These are phyloP conservation scores for Apiotrichum gracile DNA, from an alignment of 1,284 basidiomycete species.

Conservation along the genomic window DNA sequence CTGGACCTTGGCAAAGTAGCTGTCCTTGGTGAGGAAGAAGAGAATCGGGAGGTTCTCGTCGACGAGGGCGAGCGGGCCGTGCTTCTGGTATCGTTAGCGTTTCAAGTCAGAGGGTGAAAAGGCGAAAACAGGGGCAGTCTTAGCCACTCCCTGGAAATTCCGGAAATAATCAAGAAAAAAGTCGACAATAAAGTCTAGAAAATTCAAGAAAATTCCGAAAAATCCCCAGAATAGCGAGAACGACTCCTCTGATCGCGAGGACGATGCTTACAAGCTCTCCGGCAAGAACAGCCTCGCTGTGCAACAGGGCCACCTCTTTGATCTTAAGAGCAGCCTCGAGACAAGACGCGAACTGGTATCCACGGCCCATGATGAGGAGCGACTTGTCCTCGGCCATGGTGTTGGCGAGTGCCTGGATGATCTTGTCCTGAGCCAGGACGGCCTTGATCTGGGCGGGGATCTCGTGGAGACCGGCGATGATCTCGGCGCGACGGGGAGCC, in stretches of 20 bases:
- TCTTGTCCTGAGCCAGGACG: conserved; percentile 75
- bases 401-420: conserved; percentile 74
- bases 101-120: too few species aligned
- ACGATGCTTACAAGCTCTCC: too few species aligned
- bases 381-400: conserved; percentile 76
- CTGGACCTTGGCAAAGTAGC: conserved; percentile 88
- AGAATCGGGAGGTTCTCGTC: conserved; percentile 98
- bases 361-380: conserved; percentile 94
- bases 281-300: conserved; percentile 63
- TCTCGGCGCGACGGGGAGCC: conserved; percentile 80
- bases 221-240: too few species aligned
- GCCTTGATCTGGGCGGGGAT: conserved; percentile 85
- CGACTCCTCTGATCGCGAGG: too few species aligned
- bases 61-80: conserved; percentile 93
- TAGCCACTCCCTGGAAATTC: too few species aligned
- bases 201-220: too few species aligned
- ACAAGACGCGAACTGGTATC: conserved; percentile 96
- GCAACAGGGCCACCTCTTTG: conserved; percentile 81
- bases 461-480: conserved; percentile 87
- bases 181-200: too few species aligned
- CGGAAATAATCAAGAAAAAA: too few species aligned
- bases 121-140: too few species aligned
- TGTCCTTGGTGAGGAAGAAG: conserved; percentile 99
- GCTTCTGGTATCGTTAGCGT: conserved; percentile 52
- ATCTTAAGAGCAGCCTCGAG: conserved; percentile 98